Percentiles rank a stretch among this genome's conserved stretches.
Evolutionary conservation across 2,329 filamentous ascomycete species (phyloP).

Genomic region (Pestalotiopsis sp.): DNA sequence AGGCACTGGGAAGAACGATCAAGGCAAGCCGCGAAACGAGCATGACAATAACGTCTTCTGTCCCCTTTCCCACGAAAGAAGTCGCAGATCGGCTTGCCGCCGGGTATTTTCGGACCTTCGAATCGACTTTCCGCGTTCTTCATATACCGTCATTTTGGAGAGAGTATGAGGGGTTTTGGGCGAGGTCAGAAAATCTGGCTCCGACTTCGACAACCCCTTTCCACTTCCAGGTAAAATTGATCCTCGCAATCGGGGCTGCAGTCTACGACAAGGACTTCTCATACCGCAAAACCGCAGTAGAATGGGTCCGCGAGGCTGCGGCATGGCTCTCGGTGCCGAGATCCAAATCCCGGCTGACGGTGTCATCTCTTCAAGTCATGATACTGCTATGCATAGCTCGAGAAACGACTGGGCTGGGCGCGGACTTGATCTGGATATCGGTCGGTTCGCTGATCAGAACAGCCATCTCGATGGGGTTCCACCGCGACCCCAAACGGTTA

Average conservation of each 20-base stretch:
- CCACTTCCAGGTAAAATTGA: conserved; percentile 58
- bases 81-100: conserved; percentile 50
- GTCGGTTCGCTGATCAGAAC: conserved; percentile 45
- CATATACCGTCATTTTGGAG: conserved; percentile 52
- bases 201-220: conserved; percentile 42
- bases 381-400: conserved; percentile 47
- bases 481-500: conserved; percentile 47
- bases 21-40: conserved; percentile 49
- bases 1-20: conserved; percentile 53
- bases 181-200: conserved; percentile 15
- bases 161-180: conserved; percentile 56
- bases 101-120: conserved; percentile 50
- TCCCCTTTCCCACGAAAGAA: conserved; percentile 47
- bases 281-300: conserved; percentile 49
- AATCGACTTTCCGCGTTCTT: conserved; percentile 50
- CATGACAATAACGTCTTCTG: conserved; percentile 47
- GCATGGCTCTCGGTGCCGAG: conserved; percentile 56
- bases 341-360: conserved; percentile 52
- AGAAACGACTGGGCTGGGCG: conserved; percentile 40
- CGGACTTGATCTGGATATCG: conserved; percentile 51
- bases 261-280: conserved; percentile 53
- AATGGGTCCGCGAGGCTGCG: conserved; percentile 61
- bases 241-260: conserved; percentile 58
- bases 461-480: conserved; percentile 53
- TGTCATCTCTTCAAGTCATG: conserved; percentile 53